Percentiles rank a stretch among this genome's conserved stretches.
Conservation (phyloP, 2,329 filamentous ascomycete species). For the Fonsecaea erecta region DNA sequence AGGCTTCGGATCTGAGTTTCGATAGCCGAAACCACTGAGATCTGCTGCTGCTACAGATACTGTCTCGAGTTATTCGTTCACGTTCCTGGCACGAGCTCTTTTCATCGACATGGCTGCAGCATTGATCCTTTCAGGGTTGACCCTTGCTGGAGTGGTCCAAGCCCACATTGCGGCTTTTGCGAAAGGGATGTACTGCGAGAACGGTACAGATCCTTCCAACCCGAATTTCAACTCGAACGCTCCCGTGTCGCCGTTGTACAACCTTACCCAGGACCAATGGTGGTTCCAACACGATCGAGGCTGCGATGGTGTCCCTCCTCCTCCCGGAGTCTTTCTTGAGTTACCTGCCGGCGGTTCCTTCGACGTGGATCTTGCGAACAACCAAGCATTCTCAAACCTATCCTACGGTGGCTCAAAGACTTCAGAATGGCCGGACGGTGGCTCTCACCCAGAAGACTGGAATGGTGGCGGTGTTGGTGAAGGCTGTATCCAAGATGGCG, state of each 20-base stretch:
- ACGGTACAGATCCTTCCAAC: slow-evolving; percentile 38
- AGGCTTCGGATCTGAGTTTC: slow-evolving; percentile 14
- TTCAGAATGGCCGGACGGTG: slow-evolving; percentile 56
- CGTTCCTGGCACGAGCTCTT: background rate
- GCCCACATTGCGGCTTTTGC: slow-evolving; percentile 48
- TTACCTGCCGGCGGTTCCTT: slow-evolving; percentile 57
- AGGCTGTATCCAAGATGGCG: slow-evolving; percentile 48
- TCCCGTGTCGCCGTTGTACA: slow-evolving; percentile 53
- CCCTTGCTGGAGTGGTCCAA: slow-evolving; percentile 32
- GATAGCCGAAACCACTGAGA: slow-evolving; percentile 15
- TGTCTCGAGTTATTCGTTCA: slow-evolving; percentile 10
- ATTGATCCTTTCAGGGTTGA: slow-evolving; percentile 19
- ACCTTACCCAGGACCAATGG: slow-evolving; percentile 53
- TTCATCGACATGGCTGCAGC: slow-evolving; percentile 17
- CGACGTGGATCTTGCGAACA: slow-evolving; percentile 57
- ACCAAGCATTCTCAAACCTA: slow-evolving; percentile 55
- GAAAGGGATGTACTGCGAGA: slow-evolving; percentile 50
- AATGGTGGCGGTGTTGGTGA: slow-evolving; percentile 44
- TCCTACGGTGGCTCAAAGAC: slow-evolving; percentile 48
- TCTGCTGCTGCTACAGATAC: slow-evolving; percentile 18
- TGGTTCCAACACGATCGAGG: slow-evolving; percentile 58
- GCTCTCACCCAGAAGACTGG: slow-evolving; percentile 54
- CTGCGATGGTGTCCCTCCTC: slow-evolving; percentile 50
- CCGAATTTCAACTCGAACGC: slow-evolving; percentile 53
- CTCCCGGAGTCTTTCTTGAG: slow-evolving; percentile 47